These are phyloP conservation scores for Musa troglodytarum DNA, from an alignment of 176 grass and related monocot genomes.

Conservation along the genomic window DNA sequence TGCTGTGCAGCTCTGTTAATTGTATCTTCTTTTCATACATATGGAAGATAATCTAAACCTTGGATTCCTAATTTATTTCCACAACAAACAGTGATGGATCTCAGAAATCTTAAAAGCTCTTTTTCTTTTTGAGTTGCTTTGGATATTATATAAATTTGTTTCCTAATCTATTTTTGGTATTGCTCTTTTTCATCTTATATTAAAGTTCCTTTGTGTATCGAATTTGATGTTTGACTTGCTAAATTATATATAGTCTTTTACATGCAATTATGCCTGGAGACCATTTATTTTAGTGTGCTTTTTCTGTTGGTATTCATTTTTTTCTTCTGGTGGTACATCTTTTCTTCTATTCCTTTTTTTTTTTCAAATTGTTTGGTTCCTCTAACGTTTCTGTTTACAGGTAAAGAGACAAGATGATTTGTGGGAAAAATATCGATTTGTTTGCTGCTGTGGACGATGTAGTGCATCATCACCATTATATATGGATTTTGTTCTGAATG, in stretches of 20 bases:
- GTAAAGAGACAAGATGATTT: constrained; percentile 51
- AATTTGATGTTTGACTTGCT: not conserved
- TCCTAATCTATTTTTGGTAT: no score
- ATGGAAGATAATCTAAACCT: no score
- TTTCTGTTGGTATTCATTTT: not conserved
- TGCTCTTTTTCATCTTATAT: no score
- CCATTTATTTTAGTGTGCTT: not conserved
- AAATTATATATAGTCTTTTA: not conserved
- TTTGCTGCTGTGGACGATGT: constrained; percentile 69
- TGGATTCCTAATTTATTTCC: no score
- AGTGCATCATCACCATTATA: constrained; percentile 38
- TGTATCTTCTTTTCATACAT: no score
- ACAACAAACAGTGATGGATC: no score
- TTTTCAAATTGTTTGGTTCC: not conserved
- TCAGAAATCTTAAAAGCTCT: no score
- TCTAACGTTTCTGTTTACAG: constrained; percentile 20
- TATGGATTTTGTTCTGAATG: constrained; percentile 67
- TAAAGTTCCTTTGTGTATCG: no score
- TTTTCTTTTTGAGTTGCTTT: no score
- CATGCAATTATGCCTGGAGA: not conserved
- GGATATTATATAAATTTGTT: no score
- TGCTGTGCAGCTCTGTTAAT: no score
- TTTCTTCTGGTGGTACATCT: not conserved
- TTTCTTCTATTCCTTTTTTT: not conserved
- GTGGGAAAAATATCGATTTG: constrained; percentile 75